Evolutionary conservation across 352 stramenopile genomes (phyloP), one percentile per base, ranked within the genome.

Genomic region (Albugo candida): DNA sequence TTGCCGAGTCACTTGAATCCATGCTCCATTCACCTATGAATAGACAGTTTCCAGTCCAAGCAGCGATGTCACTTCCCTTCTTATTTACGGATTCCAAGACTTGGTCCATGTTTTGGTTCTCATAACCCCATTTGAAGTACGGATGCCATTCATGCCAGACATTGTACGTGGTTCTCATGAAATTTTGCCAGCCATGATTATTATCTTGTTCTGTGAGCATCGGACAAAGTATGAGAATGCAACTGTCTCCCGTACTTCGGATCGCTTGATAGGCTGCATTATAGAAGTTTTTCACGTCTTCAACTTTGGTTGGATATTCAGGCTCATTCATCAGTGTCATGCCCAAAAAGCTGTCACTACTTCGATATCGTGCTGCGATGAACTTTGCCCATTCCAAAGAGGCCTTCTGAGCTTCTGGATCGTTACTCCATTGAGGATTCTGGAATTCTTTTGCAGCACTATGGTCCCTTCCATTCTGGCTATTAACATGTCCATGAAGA

Each of bases 301-400:
- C 45, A n/a, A 53, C 38, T 27, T 65, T 54, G 4, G 51, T 59
- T 5, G 49, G 41, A 4, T 44, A 41, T 2, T 14, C 20, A 1
- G 70, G 67, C 38, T 83, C 66, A 47, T 81, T 83, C 58, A 80
- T 72, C 1, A 81, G 38, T 2, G 51, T 54, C 18, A 83, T 20
- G 0, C 67, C 67, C 1, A 83, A 51, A 48, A 81, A 83, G 11
- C 65, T 63, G 6, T 44, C 36, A 18, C 57, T 66, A 35, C 57
- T 37, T 24, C 56, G 60, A 61, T 82, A 82, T 6, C 70, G 51
- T 0, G 24, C 47, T 3, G 60, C 67, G 5, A 82, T 37, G 45
- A 67, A 73, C 11, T 37, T 58, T 0, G 59, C 63, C 12, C 74
- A 54, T 12, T 55, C 38, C 2, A 72, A 11, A 11, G 69, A 77